Evolutionary conservation across 1,284 basidiomycete genomes (phyloP).

Genomic region (Pseudozyma tsukubaensis): DNA sequence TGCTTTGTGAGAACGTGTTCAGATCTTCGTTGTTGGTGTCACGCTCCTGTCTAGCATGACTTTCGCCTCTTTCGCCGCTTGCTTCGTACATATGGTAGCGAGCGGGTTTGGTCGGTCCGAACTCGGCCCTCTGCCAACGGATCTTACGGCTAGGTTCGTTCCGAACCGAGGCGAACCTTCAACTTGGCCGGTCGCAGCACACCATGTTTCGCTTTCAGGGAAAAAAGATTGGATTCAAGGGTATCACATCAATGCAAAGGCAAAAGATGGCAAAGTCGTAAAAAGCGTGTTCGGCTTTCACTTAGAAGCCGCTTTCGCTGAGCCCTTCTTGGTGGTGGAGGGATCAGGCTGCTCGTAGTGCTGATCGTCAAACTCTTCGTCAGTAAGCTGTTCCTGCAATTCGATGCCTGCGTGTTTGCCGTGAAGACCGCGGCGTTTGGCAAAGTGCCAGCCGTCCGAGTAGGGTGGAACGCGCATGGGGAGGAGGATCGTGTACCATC

Average conservation of each 20-base stretch:
- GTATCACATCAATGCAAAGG: neutral
- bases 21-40: no score
- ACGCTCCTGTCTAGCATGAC: neutral
- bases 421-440: conserved; percentile 75
- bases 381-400: conserved; percentile 72
- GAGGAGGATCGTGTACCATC: conserved; percentile 80
- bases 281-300: neutral
- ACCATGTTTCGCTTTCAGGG: neutral
- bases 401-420: conserved; percentile 70
- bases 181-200: no score
- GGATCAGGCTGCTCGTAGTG: conserved; percentile 11
- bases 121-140: neutral
- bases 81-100: no score
- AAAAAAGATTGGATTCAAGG: neutral
- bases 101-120: neutral
- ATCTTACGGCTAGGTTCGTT: neutral
- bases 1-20: neutral
- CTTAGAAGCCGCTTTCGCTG: no score
- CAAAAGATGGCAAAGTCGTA: neutral
- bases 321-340: no score
- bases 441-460: conserved; percentile 86
- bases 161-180: no score
- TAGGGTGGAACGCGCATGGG: conserved; percentile 84
- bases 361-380: conserved; percentile 69
- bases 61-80: neutral